Evolutionary conservation across 768 basidiomycete species (phyloP).

Genomic region (Auriculariales sp.): DNA sequence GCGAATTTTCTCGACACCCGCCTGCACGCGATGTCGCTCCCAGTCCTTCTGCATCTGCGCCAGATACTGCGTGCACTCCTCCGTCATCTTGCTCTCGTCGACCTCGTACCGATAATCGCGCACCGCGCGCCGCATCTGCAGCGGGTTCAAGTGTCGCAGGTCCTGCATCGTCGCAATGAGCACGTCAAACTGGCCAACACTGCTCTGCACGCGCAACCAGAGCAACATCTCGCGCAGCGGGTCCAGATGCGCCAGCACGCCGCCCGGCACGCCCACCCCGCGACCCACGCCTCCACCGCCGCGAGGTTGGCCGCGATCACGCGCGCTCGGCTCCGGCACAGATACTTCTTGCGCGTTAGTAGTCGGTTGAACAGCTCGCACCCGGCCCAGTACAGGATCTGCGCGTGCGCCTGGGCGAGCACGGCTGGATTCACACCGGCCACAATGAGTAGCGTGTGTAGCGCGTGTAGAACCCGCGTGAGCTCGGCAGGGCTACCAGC

Average conservation of each 20-base stretch:
- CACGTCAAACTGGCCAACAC: slow-evolving; percentile 74
- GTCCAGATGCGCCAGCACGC: slow-evolving; percentile 66
- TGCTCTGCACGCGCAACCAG: slow-evolving; percentile 82
- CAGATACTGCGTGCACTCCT: slow-evolving; percentile 90
- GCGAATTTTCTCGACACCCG: slow-evolving; percentile 72
- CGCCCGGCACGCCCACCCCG: slow-evolving; percentile 61
- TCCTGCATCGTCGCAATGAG: slow-evolving; percentile 83
- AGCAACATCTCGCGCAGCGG: slow-evolving; percentile 71
- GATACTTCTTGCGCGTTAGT: slow-evolving; percentile 81
- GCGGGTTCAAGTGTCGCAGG: slow-evolving; percentile 76
- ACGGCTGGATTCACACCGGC: slow-evolving; percentile 86
- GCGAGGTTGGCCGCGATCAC: slow-evolving; percentile 83
- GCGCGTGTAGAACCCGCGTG: slow-evolving; percentile 67
- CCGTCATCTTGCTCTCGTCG: slow-evolving; percentile 81
- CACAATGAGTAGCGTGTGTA: slow-evolving; percentile 69
- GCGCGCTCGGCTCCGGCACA: slow-evolving; percentile 80
- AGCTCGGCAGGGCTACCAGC: slow-evolving; percentile 36
- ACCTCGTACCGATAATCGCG: slow-evolving; percentile 85
- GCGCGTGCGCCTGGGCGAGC: slow-evolving; percentile 85
- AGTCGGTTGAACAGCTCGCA: slow-evolving; percentile 80
- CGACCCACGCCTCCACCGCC: slow-evolving; percentile 87
- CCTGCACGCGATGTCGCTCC: slow-evolving; percentile 81
- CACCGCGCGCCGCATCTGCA: slow-evolving; percentile 92
- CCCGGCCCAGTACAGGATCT: slow-evolving; percentile 97
- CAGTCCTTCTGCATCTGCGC: slow-evolving; percentile 94